Percentiles rank a stretch among this genome's conserved stretches.
phyloP scores from a whole-genome alignment of 2,329 filamentous ascomycete genomes.

The Aspergillus intermedius region DNA sequence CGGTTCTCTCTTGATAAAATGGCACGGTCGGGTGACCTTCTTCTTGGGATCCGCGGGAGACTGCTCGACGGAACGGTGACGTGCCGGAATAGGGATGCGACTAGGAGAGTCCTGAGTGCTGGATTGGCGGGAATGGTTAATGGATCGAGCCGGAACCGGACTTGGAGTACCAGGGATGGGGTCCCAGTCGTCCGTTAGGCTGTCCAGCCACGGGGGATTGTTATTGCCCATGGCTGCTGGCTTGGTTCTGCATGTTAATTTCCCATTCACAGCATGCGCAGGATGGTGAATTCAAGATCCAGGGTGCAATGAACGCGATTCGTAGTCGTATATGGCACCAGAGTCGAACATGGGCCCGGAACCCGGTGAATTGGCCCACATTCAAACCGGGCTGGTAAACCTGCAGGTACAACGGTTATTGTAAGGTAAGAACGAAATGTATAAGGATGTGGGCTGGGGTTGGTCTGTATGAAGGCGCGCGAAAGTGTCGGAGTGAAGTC shows the following conservation, averaged over 20 bases:
- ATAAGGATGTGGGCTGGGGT: no score
- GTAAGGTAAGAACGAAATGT: background rate
- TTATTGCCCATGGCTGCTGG: constrained; percentile 20
- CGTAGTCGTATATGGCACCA: background rate
- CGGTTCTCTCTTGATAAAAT: constrained; percentile 26
- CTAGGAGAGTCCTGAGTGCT: constrained; percentile 28
- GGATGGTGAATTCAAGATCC: background rate
- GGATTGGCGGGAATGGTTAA: constrained; percentile 20
- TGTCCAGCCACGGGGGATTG: constrained; percentile 39
- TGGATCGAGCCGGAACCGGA: constrained; percentile 17
- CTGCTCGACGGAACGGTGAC: constrained; percentile 23
- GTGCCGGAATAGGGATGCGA: constrained; percentile 33
- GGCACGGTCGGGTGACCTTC: constrained; percentile 29
- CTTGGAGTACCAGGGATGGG: constrained; percentile 32
- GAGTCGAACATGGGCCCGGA: background rate
- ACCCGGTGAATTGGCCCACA: background rate
- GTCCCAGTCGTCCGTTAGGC: constrained; percentile 39
- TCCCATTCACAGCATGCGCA: background rate
- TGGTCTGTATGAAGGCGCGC: no score
- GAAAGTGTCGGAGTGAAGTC: no score
- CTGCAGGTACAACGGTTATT: background rate
- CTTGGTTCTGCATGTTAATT: background rate
- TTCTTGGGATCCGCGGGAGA: constrained; percentile 22
- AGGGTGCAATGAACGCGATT: background rate
- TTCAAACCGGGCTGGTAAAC: background rate